Percentiles rank a stretch among this genome's conserved stretches.
These are phyloP conservation scores for Cyberlindnera euphorbiae DNA, from an alignment of 805 yeast genomes.

Conservation along the genomic window DNA sequence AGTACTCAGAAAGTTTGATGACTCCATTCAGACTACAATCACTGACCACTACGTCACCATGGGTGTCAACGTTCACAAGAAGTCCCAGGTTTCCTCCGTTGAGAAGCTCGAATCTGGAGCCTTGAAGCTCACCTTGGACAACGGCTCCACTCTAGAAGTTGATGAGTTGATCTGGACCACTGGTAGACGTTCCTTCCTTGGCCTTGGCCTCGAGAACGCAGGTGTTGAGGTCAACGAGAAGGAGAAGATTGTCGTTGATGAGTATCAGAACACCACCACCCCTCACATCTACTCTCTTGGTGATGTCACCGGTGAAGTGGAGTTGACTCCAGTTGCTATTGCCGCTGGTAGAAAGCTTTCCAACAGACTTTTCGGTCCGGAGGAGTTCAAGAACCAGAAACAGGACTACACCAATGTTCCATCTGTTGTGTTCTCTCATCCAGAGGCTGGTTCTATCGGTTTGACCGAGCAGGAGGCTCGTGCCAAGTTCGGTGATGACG, in stretches of 20 bases:
- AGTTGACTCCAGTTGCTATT: constrained; percentile 96
- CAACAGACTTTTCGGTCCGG: constrained; percentile 86
- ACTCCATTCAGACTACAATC: constrained; percentile 68
- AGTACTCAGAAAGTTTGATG: constrained; percentile 84
- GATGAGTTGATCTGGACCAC: constrained; percentile 90
- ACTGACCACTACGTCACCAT: constrained; percentile 76
- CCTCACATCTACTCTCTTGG: constrained; percentile 80
- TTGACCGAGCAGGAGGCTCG: constrained; percentile 74
- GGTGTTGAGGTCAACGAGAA: constrained; percentile 59
- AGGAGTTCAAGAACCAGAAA: constrained; percentile 61
- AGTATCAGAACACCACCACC: constrained; percentile 77
- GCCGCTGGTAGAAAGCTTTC: constrained; percentile 96
- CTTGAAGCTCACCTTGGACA: constrained; percentile 41
- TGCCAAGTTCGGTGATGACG: constrained; percentile 70
- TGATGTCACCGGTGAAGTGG: constrained; percentile 89
- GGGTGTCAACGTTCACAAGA: constrained; percentile 79
- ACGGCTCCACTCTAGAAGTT: constrained; percentile 46
- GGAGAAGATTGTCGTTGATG: constrained; percentile 75
- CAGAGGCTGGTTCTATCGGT: constrained; percentile 95
- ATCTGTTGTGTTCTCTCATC: constrained; percentile 96
- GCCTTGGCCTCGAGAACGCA: constrained; percentile 70
- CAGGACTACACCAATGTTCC: constrained; percentile 87
- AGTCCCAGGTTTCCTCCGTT: constrained; percentile 45
- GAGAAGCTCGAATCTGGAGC: constrained; percentile 46
- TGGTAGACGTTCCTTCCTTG: constrained; percentile 78